phyloP scores from a whole-genome alignment of 2,329 filamentous ascomycete species.

The Fusarium denticulatum region DNA sequence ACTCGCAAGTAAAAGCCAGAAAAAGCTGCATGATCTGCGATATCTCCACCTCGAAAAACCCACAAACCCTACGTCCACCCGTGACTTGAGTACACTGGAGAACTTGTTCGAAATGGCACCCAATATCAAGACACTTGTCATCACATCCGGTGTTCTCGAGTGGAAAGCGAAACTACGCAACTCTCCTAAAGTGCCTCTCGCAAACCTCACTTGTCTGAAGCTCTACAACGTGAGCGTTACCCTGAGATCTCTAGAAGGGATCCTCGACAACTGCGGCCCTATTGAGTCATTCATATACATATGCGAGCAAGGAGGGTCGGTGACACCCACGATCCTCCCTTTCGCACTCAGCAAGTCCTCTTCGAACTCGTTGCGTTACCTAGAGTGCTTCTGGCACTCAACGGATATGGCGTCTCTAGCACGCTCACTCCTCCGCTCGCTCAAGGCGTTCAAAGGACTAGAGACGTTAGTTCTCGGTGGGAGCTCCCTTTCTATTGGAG shows the following conservation, averaged over 20 bases:
- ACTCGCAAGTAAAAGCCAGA: accelerated
- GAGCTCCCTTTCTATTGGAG: accelerated
- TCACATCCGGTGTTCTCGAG: accelerated
- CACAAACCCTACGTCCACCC: accelerated
- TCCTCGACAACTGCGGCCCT: neutral
- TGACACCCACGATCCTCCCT: no score
- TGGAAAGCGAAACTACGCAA: accelerated
- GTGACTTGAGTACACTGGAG: neutral
- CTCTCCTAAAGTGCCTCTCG: neutral
- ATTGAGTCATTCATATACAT: neutral
- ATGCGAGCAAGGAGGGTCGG: accelerated
- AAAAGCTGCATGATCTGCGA: neutral
- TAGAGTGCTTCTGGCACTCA: neutral
- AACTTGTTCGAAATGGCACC: neutral
- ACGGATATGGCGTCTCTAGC: accelerated
- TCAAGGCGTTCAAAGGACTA: neutral
- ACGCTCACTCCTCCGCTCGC: no score
- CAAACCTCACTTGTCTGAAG: neutral
- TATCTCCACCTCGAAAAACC: neutral
- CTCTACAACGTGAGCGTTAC: neutral
- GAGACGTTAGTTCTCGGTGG: neutral
- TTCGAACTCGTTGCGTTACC: neutral
- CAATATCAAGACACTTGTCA: neutral
- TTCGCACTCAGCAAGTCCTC: no score
- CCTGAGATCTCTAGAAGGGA: accelerated